Evolutionary conservation across 371 early-diverging fungal species (phyloP).

Genomic region (Rhizopus sp.): DNA sequence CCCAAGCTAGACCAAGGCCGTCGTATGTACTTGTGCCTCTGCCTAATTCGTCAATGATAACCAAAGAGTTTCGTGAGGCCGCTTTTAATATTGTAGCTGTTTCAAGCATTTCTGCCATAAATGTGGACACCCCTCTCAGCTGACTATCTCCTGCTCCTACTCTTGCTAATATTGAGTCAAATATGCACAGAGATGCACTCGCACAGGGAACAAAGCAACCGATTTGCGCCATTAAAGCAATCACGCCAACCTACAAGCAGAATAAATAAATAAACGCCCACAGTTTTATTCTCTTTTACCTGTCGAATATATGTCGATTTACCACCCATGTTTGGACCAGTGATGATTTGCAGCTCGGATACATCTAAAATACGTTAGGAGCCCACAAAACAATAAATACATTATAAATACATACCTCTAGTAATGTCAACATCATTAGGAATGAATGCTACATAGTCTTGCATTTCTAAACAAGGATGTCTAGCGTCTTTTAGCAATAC

Average conservation of each 20-base stretch:
- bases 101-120: slow-evolving; percentile 99
- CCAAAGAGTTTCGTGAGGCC: slow-evolving; percentile 82
- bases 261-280: not conserved
- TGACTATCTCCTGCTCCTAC: slow-evolving; percentile 98
- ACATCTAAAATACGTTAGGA: slow-evolving; percentile 31
- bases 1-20: slow-evolving; percentile 97
- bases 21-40: slow-evolving; percentile 99
- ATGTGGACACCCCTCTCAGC: slow-evolving; percentile 94
- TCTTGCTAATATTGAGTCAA: slow-evolving; percentile 93
- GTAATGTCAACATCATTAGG: slow-evolving; percentile 87
- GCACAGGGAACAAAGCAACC: slow-evolving; percentile 98
- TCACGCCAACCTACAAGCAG: slow-evolving; percentile 73
- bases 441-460: slow-evolving; percentile 91
- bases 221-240: slow-evolving; percentile 96
- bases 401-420: slow-evolving; percentile 45
- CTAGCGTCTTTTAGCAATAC: slow-evolving; percentile 71
- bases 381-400: not conserved
- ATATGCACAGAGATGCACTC: slow-evolving; percentile 77
- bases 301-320: slow-evolving; percentile 97
- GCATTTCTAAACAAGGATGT: slow-evolving; percentile 96
- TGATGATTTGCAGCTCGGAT: slow-evolving; percentile 77
- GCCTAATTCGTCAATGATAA: slow-evolving; percentile 99
- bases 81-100: slow-evolving; percentile 90
- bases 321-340: slow-evolving; percentile 97
- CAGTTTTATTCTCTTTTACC: slow-evolving; percentile 44